A percentile compares a stretch with the other conserved stretches of the same genome.
Conservation (phyloP, 306 rosid genomes). For the Casuarina glauca region DNA sequence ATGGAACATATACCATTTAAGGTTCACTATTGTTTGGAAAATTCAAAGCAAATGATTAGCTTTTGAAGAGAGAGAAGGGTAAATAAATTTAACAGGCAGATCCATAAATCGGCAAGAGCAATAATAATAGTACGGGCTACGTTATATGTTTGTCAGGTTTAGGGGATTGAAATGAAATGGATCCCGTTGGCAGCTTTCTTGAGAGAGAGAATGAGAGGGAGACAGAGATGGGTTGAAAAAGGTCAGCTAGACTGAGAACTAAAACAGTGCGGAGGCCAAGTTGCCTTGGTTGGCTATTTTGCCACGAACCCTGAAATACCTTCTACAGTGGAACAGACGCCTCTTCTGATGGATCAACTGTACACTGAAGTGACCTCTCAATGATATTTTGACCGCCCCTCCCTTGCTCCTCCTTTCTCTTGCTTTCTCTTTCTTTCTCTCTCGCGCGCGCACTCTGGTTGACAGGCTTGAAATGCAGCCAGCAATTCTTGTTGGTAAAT, state of each 20-base stretch:
- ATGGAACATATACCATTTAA: constrained; percentile 67
- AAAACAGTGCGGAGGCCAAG: constrained; percentile 50
- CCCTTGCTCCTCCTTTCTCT: constrained; percentile 17
- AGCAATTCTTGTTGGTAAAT: constrained; percentile 21
- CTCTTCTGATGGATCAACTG: constrained; percentile 52
- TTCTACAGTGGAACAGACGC: constrained; percentile 35
- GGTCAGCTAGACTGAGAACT: constrained; percentile 38
- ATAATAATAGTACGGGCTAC: constrained; percentile 43
- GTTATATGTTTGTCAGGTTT: constrained; percentile 20
- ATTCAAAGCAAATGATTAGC: constrained; percentile 76
- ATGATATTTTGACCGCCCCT: constrained; percentile 39
- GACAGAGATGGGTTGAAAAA: constrained; percentile 16
- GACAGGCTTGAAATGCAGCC: constrained; percentile 26
- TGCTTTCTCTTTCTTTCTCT: background rate
- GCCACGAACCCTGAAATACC: constrained; percentile 44
- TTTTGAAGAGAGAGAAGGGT: constrained; percentile 24
- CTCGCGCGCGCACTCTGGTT: background rate
- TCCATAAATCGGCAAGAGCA: constrained; percentile 21
- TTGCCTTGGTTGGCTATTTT: constrained; percentile 40
- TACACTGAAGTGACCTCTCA: constrained; percentile 68
- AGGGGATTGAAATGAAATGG: constrained; percentile 25
- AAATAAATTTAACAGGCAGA: background rate
- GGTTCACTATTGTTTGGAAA: constrained; percentile 56
- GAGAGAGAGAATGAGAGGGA: constrained; percentile 11
- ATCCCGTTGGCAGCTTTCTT: constrained; percentile 59